phyloP scores from a whole-genome alignment of 768 basidiomycete species.

The Rhodotorula diobovata region DNA sequence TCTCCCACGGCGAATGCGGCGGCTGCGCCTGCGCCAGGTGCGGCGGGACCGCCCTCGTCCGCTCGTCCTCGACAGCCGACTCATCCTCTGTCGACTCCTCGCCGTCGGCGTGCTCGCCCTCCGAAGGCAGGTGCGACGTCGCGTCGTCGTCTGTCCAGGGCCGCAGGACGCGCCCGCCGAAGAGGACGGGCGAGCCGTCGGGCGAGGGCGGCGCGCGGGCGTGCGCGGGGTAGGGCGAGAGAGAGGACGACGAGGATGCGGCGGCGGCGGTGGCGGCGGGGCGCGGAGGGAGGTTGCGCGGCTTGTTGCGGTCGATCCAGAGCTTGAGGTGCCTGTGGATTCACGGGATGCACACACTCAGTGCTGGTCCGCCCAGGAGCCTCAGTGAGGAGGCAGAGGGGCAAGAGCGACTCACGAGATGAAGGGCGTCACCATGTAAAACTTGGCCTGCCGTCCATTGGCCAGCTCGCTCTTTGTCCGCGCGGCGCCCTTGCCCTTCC shows the following conservation, averaged over 20 bases:
- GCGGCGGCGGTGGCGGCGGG: no score
- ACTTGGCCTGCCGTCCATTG: slow-evolving; percentile 62
- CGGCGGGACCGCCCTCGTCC: neutral
- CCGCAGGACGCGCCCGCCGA: neutral
- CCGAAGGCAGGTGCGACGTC: slow-evolving; percentile 21
- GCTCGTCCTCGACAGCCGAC: slow-evolving; percentile 14
- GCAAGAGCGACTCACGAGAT: slow-evolving; percentile 52
- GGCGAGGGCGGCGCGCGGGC: neutral
- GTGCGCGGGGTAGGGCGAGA: neutral
- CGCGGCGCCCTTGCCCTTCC: slow-evolving; percentile 54
- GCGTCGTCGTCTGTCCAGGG: slow-evolving; percentile 5
- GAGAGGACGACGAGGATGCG: no score
- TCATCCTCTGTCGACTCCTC: slow-evolving; percentile 24
- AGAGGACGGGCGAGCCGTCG: neutral
- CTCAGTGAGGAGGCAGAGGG: neutral
- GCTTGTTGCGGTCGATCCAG: slow-evolving; percentile 42
- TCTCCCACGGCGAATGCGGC: slow-evolving; percentile 6
- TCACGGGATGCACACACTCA: no score
- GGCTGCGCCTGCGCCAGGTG: neutral
- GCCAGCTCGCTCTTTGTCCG: slow-evolving; percentile 33
- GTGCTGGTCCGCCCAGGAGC: neutral
- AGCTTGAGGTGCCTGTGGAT: slow-evolving; percentile 38
- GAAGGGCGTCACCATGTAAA: slow-evolving; percentile 93
- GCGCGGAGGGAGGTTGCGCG: slow-evolving; percentile 20
- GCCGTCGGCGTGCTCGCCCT: slow-evolving; percentile 17